phyloP scores from a whole-genome alignment of 2,329 filamentous ascomycete genomes.

The Colletotrichum tropicicola region DNA sequence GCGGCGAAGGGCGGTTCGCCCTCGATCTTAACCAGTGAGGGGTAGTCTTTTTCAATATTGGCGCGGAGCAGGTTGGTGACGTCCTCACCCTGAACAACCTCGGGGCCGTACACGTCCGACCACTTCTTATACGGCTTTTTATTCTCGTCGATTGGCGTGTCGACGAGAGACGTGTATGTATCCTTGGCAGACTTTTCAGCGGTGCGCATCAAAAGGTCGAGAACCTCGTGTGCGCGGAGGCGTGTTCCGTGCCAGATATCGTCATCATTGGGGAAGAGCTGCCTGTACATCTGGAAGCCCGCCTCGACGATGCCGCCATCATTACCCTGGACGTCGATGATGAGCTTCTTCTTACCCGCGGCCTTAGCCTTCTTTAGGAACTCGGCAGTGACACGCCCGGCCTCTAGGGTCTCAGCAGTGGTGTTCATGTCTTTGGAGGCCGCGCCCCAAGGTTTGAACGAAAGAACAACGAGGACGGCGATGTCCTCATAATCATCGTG shows the following conservation, averaged over 20 bases:
- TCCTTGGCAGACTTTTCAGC: not conserved
- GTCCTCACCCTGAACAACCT: slow-evolving; percentile 13
- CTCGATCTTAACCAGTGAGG: not conserved
- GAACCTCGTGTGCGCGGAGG: slow-evolving; percentile 29
- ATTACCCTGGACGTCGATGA: slow-evolving; percentile 72
- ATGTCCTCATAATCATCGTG: slow-evolving; percentile 38
- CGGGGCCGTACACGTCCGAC: slow-evolving; percentile 1
- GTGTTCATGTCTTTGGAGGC: not conserved
- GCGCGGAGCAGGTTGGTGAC: slow-evolving; percentile 15
- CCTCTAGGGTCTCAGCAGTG: slow-evolving; percentile 28
- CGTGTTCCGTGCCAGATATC: slow-evolving; percentile 28
- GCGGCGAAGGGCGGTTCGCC: slow-evolving; percentile 40
- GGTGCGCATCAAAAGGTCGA: slow-evolving; percentile 22
- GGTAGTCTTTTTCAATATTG: not conserved
- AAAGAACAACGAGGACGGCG: slow-evolving; percentile 35
- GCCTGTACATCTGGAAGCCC: slow-evolving; percentile 57
- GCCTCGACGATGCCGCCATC: slow-evolving; percentile 61
- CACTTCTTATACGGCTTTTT: slow-evolving; percentile 41
- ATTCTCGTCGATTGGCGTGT: slow-evolving; percentile 39
- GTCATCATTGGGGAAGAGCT: slow-evolving; percentile 41
- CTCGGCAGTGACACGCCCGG: slow-evolving; percentile 35
- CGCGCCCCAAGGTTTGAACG: slow-evolving; percentile 31
- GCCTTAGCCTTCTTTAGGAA: slow-evolving; percentile 57
- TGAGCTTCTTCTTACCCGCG: slow-evolving; percentile 64
- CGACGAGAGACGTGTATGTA: slow-evolving; percentile 20